Base-by-base conservation (phyloP, 1,284 basidiomycete species). In the Ceratobasidium sp. region DNA sequence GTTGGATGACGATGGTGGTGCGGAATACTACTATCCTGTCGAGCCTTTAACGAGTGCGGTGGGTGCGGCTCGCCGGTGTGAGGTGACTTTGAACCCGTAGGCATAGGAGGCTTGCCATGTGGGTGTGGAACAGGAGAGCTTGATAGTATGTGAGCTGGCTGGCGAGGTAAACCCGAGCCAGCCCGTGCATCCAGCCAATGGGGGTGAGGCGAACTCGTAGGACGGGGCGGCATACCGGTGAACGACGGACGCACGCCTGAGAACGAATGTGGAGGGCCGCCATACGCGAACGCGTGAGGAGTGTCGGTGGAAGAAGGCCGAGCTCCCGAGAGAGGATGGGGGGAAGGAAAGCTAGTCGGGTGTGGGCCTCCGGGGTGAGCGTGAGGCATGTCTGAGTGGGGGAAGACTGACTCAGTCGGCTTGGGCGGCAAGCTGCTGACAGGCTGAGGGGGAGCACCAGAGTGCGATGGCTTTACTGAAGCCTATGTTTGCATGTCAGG, bases 11-110 rank as follows among this genome's bases (percentile, higher is more conserved):
- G 34, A n/a, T 62, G 56, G 29, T 32, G n/a, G 56, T 59, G 34
- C 8, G 34, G n/a, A 43, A 43, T 15, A 43, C 59, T 62, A 3
- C 59, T 43, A 3, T 37, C 40, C 34, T 37, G 2, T 7, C 59
- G 59, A 62, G 59, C 59, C 37, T 62, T 62, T 17, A 62, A 62
- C 29, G 59, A 62, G 59, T 62, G 59, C 34, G 59, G 59, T 3
- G 40, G 19, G 34, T 37, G 34, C 34, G 59, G 43, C 4, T 34
- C 59, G 17, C 59, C 59, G 1, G n/a, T 17, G 59, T 62, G 59
- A 43, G 59, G 59, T 17, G 13, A 34, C 32, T 8, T n/a, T 3
- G 59, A 62, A 22, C 59, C 59, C 8, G 59, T 62, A 15, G 59
- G 59, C 59, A 43, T 62, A 22, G 59, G 59, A 43, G 59, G 59